Evolutionary conservation across 768 basidiomycete species (phyloP), one percentile per base, ranked within the genome.

Genomic region (Coprinopsis sp.): DNA sequence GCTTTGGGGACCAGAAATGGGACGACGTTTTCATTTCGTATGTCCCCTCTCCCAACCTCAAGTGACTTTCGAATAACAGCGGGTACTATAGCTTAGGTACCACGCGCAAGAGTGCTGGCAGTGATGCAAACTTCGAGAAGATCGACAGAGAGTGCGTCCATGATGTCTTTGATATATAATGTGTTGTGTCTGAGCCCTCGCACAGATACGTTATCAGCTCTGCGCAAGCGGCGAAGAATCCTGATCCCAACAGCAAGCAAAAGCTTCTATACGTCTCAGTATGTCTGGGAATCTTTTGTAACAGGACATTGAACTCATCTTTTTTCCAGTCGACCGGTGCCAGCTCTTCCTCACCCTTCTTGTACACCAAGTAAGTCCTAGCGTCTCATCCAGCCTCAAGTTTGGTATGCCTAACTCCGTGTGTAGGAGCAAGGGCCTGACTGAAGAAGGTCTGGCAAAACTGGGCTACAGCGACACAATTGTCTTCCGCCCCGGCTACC

Each of bases 11-110:
- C 1, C 76, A 71, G 7, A 77, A 74, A 34, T 88, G 84, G 81
- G 86, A 89, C 61, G 80, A 84, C 18, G 81, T 91, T 0, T 84
- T 81, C 56, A 78, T 91, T 50, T 73, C 85, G 69, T 82, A 49
- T 37, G 77, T 72, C 30, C 14, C 24, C 11, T 6, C 46, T 37
- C 4, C 13, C 19, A 19, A 23, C 39, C 38, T 14, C 16, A 4
- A 16, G 27, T 6, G 34, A 25, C 7, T 18, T 3, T 21, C 27
- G 6, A 41, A 11, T 24, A 16, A 18, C 19, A 44, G 34, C 14
- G 21, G 10, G 51, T 38, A 27, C 23, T 18, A 4, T 49, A 81
- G 80, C 2, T 62, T 91, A 7, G 89, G 87, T 6, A 90, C 87
- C 16, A 81, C 79, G 11, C 70, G 65, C 21, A 76, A 72, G 13